phyloP scores from a whole-genome alignment of 2,329 filamentous ascomycete genomes.

The Colletotrichum sp. region DNA sequence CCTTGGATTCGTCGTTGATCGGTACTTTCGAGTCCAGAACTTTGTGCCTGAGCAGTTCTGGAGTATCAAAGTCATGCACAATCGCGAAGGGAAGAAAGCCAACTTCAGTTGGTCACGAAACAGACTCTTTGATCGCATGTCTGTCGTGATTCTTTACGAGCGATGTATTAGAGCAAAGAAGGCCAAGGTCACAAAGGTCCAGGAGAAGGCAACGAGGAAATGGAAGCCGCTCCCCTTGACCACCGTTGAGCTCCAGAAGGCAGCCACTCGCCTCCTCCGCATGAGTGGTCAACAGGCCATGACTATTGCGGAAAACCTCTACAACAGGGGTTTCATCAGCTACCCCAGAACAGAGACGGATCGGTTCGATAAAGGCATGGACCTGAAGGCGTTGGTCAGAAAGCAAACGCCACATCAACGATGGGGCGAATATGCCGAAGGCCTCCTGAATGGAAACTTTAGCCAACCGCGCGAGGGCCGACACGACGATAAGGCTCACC shows the following conservation, averaged over 20 bases:
- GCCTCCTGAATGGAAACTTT: conserved; percentile 77
- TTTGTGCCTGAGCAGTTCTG: conserved; percentile 94
- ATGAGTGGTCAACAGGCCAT: conserved; percentile 93
- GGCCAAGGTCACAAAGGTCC: conserved; percentile 83
- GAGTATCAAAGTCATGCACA: conserved; percentile 85
- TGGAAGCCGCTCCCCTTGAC: conserved; percentile 94
- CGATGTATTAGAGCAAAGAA: conserved; percentile 77
- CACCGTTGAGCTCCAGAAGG: conserved; percentile 96
- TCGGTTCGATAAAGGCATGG: conserved; percentile 89
- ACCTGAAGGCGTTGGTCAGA: conserved; percentile 78
- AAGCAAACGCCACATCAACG: conserved; percentile 79
- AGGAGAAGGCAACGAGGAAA: conserved; percentile 90
- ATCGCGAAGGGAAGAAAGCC: conserved; percentile 78
- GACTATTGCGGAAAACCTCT: conserved; percentile 84
- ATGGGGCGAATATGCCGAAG: conserved; percentile 85
- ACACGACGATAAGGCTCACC: conserved; percentile 96
- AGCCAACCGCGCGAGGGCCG: conserved; percentile 80
- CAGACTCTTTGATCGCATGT: conserved; percentile 86
- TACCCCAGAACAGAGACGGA: conserved; percentile 98
- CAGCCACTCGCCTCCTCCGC: conserved; percentile 85
- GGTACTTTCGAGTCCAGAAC: conserved; percentile 91
- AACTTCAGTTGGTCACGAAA: conserved; percentile 84
- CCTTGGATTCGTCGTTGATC: conserved; percentile 93
- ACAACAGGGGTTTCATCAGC: conserved; percentile 95
- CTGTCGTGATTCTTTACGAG: conserved; percentile 83